Evolutionary conservation across 192 early-diverging fungal genomes (phyloP), one percentile per base, ranked within the genome.

Genomic region (Gaertneriomyces semiglobifer): DNA sequence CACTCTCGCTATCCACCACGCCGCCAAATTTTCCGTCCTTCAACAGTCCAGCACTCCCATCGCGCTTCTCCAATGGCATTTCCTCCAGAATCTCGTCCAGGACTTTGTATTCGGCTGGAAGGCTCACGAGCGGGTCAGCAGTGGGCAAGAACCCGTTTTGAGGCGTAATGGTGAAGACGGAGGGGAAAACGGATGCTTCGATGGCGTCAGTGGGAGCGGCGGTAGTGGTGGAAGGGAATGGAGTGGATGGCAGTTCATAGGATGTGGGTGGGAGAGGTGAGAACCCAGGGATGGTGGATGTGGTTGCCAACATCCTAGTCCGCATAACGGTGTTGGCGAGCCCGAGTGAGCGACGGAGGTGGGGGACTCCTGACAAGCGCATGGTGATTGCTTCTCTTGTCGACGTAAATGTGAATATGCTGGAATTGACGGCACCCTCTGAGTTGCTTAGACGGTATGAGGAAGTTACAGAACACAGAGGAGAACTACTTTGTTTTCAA

Each of bases 21-120:
- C 86, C 86, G 6, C 92, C 92, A 63, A 95, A 88, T 33, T 89
- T 73, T 0, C 93, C 93, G 8, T 77, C 81, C 33, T 90, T 87
- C 45, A 95, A 76, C 12, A 95, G 72, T n/a, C 93, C 93, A 18
- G 74, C 65, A 38, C 77, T 73, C 8, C 90, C 91, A 67, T 93
- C 86, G 50, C 63, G 60, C 42, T 80, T 71, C 44, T 75, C 74
- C 60, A 95, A 68, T 8, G 93, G 85, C 93, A 95, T 95, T 33
- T 87, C 84, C 58, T 86, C 76, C 42, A 95, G 77, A 1, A 93
- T 64, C 16, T 79, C 71, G 55, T 93, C 89, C 58, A 95, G 79
- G 12, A 61, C 78, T 14, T 77, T 83, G 74, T 89, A 95, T 67
- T 84, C 73, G 48, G 81, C 77, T 9, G 91, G 92, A 7, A 95